Conservation (phyloP, 257 asterid species). For the Solanum pennellii region DNA sequence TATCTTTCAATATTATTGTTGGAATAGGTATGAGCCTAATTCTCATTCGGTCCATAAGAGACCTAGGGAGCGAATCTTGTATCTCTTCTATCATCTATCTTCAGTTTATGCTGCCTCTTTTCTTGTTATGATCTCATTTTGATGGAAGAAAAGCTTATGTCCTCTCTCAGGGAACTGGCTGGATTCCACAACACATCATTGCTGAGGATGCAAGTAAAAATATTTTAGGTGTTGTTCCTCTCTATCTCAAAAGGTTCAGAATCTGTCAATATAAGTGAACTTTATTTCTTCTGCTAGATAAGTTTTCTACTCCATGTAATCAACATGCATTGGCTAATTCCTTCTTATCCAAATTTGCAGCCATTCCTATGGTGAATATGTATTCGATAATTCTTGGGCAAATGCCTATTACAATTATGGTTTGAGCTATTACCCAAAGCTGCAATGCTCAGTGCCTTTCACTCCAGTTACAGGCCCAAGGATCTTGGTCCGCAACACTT, state of each 20-base stretch:
- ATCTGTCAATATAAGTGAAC: neutral
- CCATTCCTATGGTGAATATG: constrained; percentile 98
- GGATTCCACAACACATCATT: constrained; percentile 83
- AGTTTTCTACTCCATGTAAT: neutral
- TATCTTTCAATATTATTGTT: neutral
- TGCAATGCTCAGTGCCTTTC: constrained; percentile 86
- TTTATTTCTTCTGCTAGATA: neutral
- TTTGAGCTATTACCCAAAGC: constrained; percentile 84
- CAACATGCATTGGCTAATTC: neutral
- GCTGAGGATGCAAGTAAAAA: constrained; percentile 54
- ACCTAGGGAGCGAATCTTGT: neutral
- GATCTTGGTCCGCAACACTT: constrained; percentile 74
- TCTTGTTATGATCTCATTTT: neutral
- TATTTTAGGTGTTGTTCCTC: constrained; percentile 83
- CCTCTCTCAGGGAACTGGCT: constrained; percentile 77
- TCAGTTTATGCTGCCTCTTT: neutral
- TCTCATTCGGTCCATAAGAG: neutral
- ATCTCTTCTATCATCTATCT: neutral
- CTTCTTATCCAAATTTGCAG: constrained; percentile 37
- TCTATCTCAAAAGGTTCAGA: constrained; percentile 82
- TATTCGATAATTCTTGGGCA: constrained; percentile 98
- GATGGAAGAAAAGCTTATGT: constrained; percentile 8
- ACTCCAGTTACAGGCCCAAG: constrained; percentile 95
- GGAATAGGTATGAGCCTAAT: neutral
- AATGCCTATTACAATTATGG: constrained; percentile 85